Percentiles rank a stretch among this genome's conserved stretches.
Evolutionary conservation across 2,329 filamentous ascomycete species (phyloP).

Genomic region (Diaporthe sp.): DNA sequence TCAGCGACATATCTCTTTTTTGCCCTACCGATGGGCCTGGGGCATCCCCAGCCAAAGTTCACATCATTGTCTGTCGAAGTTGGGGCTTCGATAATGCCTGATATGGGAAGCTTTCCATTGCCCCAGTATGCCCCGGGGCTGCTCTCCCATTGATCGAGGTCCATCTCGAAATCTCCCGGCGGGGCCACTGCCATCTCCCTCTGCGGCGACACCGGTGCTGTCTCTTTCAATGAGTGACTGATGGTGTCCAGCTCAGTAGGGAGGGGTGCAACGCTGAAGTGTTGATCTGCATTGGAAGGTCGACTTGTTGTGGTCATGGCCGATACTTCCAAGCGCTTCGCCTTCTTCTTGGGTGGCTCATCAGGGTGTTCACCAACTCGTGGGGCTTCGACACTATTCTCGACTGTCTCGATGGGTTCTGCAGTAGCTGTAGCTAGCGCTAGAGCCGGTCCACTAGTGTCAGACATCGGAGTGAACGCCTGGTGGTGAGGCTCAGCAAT

Average conservation of each 20-base stretch:
- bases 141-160: conserved; percentile 15
- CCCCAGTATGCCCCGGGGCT: conserved; percentile 49
- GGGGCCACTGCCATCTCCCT: background rate
- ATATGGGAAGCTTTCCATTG: conserved; percentile 40
- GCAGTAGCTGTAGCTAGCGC: background rate
- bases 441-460: background rate
- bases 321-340: conserved; percentile 44
- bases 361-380: background rate
- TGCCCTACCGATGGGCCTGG: conserved; percentile 50
- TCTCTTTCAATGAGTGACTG: background rate
- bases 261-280: conserved; percentile 31
- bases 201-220: background rate
- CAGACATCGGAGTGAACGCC: conserved; percentile 14
- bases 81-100: conserved; percentile 28
- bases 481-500: background rate
- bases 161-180: conserved; percentile 21
- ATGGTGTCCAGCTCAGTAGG: conserved; percentile 28
- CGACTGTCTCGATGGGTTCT: background rate
- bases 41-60: conserved; percentile 43
- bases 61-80: conserved; percentile 19
- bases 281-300: conserved; percentile 17
- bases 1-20: conserved; percentile 55
- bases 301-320: conserved; percentile 36
- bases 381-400: background rate
- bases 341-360: conserved; percentile 40